phyloP scores from a whole-genome alignment of 306 rosid genomes.

The Morella rubra region DNA sequence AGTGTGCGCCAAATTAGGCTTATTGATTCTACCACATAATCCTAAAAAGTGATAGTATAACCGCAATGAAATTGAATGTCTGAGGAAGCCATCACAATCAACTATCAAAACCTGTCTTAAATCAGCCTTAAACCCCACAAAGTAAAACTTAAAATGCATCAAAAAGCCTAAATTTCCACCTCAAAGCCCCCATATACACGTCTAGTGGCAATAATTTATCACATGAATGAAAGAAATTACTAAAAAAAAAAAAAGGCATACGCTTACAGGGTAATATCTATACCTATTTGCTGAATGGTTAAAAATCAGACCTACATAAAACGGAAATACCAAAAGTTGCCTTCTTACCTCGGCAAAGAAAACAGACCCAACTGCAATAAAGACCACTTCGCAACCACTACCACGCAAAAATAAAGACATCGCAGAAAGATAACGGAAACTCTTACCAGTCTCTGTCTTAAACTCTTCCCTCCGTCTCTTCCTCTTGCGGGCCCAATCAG shows the following conservation, averaged over 20 bases:
- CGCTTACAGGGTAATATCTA: too few relatives aligned
- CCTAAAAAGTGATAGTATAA: neutral
- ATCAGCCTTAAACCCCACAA: too few relatives aligned
- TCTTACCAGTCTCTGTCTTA: constrained; percentile 27
- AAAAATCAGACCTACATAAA: neutral
- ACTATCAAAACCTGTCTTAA: neutral
- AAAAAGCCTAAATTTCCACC: neutral
- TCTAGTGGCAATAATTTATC: too few relatives aligned
- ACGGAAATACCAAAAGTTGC: neutral
- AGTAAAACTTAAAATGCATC: neutral
- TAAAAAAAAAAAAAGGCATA: too few relatives aligned
- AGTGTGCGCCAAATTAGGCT: neutral
- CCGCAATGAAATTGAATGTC: neutral
- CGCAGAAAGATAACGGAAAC: neutral
- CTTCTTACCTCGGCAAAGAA: neutral
- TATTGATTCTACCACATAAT: neutral
- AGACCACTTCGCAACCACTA: neutral
- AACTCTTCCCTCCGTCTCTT: constrained; percentile 45
- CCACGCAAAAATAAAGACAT: neutral
- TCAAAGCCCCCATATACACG: too few relatives aligned
- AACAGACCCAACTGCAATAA: neutral
- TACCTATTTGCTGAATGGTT: too few relatives aligned
- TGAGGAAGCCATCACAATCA: neutral
- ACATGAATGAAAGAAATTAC: too few relatives aligned
- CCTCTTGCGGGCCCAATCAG: constrained; percentile 36